Evolutionary conservation across 148 eudicot species (phyloP), one percentile per base, ranked within the genome.

Genomic region (Vaccinium darrowii): DNA sequence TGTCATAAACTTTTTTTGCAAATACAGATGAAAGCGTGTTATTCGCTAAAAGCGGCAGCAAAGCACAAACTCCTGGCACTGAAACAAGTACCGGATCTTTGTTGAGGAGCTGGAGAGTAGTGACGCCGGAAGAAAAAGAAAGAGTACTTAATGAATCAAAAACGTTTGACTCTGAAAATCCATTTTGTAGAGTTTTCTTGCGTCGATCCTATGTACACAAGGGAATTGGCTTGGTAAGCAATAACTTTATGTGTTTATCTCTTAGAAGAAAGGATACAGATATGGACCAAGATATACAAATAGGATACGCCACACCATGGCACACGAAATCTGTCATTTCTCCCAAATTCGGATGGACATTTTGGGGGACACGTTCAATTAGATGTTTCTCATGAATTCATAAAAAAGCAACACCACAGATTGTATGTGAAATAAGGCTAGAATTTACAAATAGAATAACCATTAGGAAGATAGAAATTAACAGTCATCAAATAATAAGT

Each of bases 191-290:
- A 53, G 84, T 85, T 27, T 73, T 85, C 76, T 81, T 85, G 76
- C 84, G 87, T 33, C 51, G 87, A 36, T 85, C 87, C 56, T 85
- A 85, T 85, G 81, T 85, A 30, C 47, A 85, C 11, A 85, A 85
- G 65, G 87, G 87, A 74, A 81, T 85, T 47, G 87, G 87, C 51
- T 76, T 85, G 87, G 87, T 85, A 39, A 85, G 84, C 83, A 54
- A 18, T 82, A 30, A 60, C 16, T 3, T 23, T 65, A 23, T 65
- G 72, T 65, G 72, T 65, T 65, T 65, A 27, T 65, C 13, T 65
- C 1, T n/a, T 8, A 10, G 33, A 25, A 65, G 13, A 13, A 23
- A 65, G 72, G 13, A 25, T 65, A 65, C 1, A 12, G 71, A 8
- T 63, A n/a, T 63, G 30, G 30, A 23, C 71, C 69, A n/a, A 12